Evolutionary conservation across 768 basidiomycete genomes (phyloP).

Genomic region (Amyloporia xantha): DNA sequence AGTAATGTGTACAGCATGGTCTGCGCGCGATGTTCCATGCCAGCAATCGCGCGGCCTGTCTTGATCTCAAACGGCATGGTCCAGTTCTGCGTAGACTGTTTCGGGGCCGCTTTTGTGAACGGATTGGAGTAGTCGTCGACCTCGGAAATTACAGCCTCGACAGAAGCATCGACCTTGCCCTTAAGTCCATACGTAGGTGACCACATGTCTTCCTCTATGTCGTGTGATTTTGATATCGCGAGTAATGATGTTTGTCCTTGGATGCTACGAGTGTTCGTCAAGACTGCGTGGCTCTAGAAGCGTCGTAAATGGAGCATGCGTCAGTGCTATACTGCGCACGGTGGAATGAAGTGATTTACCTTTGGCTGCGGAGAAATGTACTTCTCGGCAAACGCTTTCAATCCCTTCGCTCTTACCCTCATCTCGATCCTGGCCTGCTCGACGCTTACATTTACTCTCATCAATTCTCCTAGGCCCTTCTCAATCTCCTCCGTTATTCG

Average conservation of each 20-base stretch:
- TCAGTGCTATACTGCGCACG: not conserved
- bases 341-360: conserved; percentile 30
- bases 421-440: conserved; percentile 65
- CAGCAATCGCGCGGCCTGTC: conserved; percentile 72
- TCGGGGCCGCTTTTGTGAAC: conserved; percentile 17
- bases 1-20: conserved; percentile 96
- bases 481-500: conserved; percentile 51
- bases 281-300: conserved; percentile 50
- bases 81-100: conserved; percentile 22
- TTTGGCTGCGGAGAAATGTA: conserved; percentile 64
- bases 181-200: conserved; percentile 92
- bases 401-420: conserved; percentile 52
- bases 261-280: conserved; percentile 60
- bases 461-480: conserved; percentile 51
- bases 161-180: conserved; percentile 91
- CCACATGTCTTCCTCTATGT: conserved; percentile 97
- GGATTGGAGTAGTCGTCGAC: conserved; percentile 19
- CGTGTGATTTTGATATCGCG: conserved; percentile 70
- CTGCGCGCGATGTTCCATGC: conserved; percentile 94
- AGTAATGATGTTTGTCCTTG: conserved; percentile 47
- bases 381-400: conserved; percentile 54
- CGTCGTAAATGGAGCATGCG: too few species aligned
- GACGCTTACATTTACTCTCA: conserved; percentile 50
- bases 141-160: conserved; percentile 55
- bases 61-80: conserved; percentile 92